A percentile compares a stretch with the other conserved stretches of the same genome.
Conservation (phyloP, 257 asterid species). For the Solanum paucissectum region DNA sequence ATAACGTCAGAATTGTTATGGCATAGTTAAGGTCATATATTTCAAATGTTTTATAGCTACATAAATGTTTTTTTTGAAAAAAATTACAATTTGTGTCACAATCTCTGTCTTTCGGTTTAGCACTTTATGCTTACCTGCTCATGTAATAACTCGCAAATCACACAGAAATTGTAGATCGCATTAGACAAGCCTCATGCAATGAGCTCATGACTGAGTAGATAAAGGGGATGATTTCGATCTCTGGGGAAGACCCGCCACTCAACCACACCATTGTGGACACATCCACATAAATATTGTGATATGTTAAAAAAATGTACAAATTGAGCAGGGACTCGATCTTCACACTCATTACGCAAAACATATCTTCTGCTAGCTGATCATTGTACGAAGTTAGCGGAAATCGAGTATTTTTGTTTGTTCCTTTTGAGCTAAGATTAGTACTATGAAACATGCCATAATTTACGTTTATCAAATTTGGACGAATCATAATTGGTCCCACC, state of each 20-base stretch:
- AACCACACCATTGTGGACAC: too few relatives aligned
- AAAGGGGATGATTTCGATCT: not conserved
- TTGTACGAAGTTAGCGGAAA: not conserved
- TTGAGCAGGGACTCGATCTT: not conserved
- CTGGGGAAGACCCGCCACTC: not conserved
- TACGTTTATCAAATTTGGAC: not conserved
- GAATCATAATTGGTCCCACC: not conserved
- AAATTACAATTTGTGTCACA: too few relatives aligned
- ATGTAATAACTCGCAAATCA: too few relatives aligned
- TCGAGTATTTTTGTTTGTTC: not conserved
- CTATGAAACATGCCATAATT: not conserved
- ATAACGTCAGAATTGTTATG: not conserved
- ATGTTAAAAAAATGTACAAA: not conserved
- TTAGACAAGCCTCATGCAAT: too few relatives aligned
- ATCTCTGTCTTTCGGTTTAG: fast-evolving
- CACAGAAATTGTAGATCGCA: too few relatives aligned
- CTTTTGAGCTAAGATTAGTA: not conserved
- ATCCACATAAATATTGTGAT: not conserved
- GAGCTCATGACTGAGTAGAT: too few relatives aligned
- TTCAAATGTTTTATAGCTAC: too few relatives aligned
- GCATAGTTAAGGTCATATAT: not conserved
- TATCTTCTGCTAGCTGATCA: not conserved
- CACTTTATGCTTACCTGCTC: not conserved
- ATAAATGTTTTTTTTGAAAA: too few relatives aligned
- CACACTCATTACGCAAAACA: not conserved